Evolutionary conservation across 495 filamentous ascomycete species (phyloP), one percentile per base, ranked within the genome.

Genomic region (Tuber borchii): DNA sequence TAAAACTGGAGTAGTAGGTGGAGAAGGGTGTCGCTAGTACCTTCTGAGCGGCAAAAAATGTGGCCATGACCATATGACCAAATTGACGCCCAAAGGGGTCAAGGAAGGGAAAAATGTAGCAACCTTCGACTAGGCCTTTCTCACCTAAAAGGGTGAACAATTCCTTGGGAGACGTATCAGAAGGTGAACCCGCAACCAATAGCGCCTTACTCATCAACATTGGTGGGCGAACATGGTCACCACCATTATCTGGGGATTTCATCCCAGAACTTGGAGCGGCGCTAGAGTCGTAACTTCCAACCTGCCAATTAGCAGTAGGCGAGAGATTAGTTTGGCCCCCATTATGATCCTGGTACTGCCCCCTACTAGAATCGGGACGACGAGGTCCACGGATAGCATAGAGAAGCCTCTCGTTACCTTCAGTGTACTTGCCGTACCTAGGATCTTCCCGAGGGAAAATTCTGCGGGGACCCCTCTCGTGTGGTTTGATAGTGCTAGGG

Each of bases 141-240:
- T 79, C 74, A 3, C 74, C 73, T 73, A 83, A 83, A 31, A 83
- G 70, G 1, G 71, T 75, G 48, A 74, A 83, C 37, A 83, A 74
- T 39, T 81, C 79, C 69, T 83, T 81, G 5, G 82, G 82, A 44
- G 75, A 72, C 82, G 83, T 83, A 73, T 83, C 81, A 22, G 73
- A 69, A 8, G 82, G 82, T 16, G 83, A 34, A 46, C 83, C 83
- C 16, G 81, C 81, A 71, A 83, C 82, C 42, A 65, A 77, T 3
- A 83, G 65, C 9, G 75, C 74, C 48, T 82, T 82, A 39, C 81
- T 82, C n/a, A n/a, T n/a, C n/a, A n/a, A n/a, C n/a, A n/a, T n/a
- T n/a, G n/a, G n/a, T n/a, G n/a, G n/a, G n/a, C 76, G 73, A 42
- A 46, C 44, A 22, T 68, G 42, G 37, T 74, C 73, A 56, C 43